A percentile compares a stretch with the other conserved stretches of the same genome.
Conservation (phyloP, 75 land plant genomes). For the Ceratopteris richardii region DNA sequence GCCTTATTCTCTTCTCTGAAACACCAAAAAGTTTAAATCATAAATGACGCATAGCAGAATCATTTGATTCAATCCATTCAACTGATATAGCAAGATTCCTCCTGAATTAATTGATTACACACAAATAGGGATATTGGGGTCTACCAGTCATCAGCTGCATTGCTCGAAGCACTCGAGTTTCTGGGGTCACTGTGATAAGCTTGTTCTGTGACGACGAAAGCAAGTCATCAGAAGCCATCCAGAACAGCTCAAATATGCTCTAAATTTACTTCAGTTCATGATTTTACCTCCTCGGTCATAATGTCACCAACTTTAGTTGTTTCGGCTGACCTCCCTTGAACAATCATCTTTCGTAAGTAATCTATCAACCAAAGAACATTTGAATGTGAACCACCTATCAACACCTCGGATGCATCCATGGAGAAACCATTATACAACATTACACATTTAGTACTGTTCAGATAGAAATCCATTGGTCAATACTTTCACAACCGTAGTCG, state of each 20-base stretch:
- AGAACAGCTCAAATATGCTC: no score
- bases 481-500: no score
- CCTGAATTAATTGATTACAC: no score
- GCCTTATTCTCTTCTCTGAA: constrained; percentile 91
- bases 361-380: constrained; percentile 37
- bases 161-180: constrained; percentile 80
- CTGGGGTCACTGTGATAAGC: constrained; percentile 88
- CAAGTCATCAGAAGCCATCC: not conserved
- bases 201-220: constrained; percentile 57
- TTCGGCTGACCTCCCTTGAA: constrained; percentile 95
- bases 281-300: constrained; percentile 99
- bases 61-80: no score
- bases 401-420: not conserved
- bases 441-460: no score
- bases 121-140: not conserved
- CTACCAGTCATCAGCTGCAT: constrained; percentile 98
- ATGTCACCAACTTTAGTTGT: constrained; percentile 97
- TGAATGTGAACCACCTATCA: constrained; percentile 2
- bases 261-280: no score
- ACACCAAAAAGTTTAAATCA: not conserved
- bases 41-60: no score
- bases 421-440: no score
- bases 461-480: no score
- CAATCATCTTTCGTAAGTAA: constrained; percentile 97
- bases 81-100: no score